Base-by-base conservation (phyloP, 2,329 filamentous ascomycete genomes). In the Claviceps pusilla region DNA sequence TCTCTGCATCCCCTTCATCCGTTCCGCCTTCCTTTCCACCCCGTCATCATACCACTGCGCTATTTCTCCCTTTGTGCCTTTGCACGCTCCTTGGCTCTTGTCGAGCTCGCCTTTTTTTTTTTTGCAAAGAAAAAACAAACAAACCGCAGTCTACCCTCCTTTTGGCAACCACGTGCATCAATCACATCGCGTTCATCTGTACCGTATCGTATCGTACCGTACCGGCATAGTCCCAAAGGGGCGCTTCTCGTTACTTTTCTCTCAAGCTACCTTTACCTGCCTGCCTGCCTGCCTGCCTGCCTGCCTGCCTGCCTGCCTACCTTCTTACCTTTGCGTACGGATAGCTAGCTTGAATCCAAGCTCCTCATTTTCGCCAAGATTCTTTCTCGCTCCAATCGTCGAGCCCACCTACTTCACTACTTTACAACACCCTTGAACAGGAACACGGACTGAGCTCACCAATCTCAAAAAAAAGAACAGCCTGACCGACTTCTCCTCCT, bases 21-120 rank as follows among this genome's bases (percentile, higher is more conserved):
- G 67, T 70, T 62, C 48, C 64, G 66, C 67, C 62, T 66, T 69
- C 64, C 66, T 67, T 72, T 72, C 67, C 66, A 61, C 60, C 62
- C 65, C 65, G 65, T 60, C 66, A 68, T 66, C 68, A 39, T 45
- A 61, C 61, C 59, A 60, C 63, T 62, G 62, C 64, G 65, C 65
- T 35, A 49, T 12, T 37, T 33, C 47, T 35, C 67, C 63, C 55
- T 62, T 65, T 64, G 59, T 35, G 67, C 63, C 54, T 62, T 65
- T 64, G 59, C 57, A 69, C 67, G 59, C 62, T 70, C 68, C 67
- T 70, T 71, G 68, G 64, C 63, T 66, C 64, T 60, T 62, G 57
- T 50, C 62, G 62, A 63, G 60, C 61, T 61, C 59, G 56, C 56
- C 63, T 62, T 55, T 52, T 19, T 19, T 19, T 19, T 19, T 19